phyloP scores from a whole-genome alignment of 2,329 filamentous ascomycete species.

The Cadophora sp. region DNA sequence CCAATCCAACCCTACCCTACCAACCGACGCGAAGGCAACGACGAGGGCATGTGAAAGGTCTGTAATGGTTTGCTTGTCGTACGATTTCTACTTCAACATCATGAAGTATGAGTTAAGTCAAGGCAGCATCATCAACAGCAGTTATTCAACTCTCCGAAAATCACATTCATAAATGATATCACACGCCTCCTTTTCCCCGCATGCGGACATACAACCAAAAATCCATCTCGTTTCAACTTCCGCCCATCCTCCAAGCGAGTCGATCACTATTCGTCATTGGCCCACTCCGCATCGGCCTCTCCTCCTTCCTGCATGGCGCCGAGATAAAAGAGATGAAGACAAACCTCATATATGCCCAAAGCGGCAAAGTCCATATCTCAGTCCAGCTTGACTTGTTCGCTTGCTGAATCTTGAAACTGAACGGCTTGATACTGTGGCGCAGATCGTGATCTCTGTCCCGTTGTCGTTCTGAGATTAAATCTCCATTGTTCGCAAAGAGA shows the following conservation, averaged over 20 bases:
- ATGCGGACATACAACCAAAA: background rate
- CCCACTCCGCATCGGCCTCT: constrained; percentile 6
- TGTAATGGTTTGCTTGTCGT: background rate
- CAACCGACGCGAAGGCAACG: background rate
- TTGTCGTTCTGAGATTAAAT: background rate
- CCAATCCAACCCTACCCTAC: background rate
- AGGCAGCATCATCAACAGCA: background rate
- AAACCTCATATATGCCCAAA: background rate
- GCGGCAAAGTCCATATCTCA: background rate
- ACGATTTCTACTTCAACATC: background rate
- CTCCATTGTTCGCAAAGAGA: background rate
- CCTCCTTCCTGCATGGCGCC: background rate
- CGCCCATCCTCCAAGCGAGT: background rate
- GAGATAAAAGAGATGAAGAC: constrained; percentile 2
- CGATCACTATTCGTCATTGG: constrained; percentile 6
- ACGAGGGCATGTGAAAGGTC: background rate
- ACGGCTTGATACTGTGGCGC: background rate
- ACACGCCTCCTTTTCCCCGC: background rate
- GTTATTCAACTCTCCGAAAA: background rate
- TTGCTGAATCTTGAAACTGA: background rate
- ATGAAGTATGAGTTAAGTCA: background rate
- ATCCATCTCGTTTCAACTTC: background rate
- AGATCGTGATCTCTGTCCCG: background rate
- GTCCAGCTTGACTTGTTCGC: background rate
- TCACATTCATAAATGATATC: background rate